Evolutionary conservation across 352 stramenopile species (phyloP).

Genomic region (Globisporangium parvum): DNA sequence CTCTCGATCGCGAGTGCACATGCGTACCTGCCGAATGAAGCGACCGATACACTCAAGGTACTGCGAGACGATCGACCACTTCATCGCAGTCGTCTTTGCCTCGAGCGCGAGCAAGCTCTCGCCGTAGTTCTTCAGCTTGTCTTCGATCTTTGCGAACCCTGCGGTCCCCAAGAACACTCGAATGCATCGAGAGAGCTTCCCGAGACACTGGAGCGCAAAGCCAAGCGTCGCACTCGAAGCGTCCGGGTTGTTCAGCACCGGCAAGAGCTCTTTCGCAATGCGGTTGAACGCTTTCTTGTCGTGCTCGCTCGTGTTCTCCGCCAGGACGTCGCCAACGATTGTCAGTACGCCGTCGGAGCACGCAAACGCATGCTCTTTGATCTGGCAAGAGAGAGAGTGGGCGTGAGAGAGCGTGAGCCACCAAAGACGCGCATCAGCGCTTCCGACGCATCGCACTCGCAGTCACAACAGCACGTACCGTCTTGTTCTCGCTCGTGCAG

Average conservation of each 20-base stretch:
- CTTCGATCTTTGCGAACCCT: conserved; percentile 61
- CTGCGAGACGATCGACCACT: conserved; percentile 49
- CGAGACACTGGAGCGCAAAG: conserved; percentile 55
- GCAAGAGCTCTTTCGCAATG: conserved; percentile 68
- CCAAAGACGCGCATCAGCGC: too few relatives aligned
- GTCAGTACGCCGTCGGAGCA: conserved; percentile 40
- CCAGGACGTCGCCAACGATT: conserved; percentile 34
- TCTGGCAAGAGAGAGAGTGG: conserved; percentile 21
- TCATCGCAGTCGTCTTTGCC: conserved; percentile 38
- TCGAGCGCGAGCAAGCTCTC: conserved; percentile 62
- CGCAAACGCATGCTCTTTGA: conserved; percentile 60
- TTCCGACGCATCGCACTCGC: too few relatives aligned
- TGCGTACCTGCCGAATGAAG: conserved; percentile 50
- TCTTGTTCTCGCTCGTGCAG: conserved; percentile 63
- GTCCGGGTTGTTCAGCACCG: conserved; percentile 42
- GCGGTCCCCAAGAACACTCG: conserved; percentile 41
- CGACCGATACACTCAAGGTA: conserved; percentile 50
- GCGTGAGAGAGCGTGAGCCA: neutral
- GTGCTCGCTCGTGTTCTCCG: conserved; percentile 30
- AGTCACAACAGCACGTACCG: conserved; percentile 21
- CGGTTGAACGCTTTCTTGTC: conserved; percentile 68
- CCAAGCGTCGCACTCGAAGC: conserved; percentile 26
- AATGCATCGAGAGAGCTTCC: conserved; percentile 37
- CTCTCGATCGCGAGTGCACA: neutral
- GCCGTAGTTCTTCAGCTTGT: conserved; percentile 55